phyloP scores from a whole-genome alignment of 73 alveolate genomes.

The Uronychia binucleata region DNA sequence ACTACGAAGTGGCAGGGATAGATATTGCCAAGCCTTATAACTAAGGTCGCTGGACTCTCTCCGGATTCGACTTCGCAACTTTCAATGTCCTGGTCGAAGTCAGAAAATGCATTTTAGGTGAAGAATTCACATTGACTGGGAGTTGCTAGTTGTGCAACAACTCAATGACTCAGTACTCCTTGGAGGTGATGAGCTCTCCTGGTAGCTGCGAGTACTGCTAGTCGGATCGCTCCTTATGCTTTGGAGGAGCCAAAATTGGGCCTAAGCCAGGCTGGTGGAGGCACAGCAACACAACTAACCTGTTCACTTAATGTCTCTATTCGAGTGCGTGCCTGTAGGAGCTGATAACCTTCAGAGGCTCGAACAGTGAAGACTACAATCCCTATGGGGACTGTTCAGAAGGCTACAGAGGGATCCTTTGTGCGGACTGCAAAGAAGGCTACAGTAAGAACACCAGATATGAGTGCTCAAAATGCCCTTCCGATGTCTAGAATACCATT shows the following conservation, averaged over 20 bases:
- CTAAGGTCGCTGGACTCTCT: neutral
- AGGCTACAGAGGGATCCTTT: conserved; percentile 66
- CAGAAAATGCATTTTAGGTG: conserved; percentile 51
- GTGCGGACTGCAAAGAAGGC: conserved; percentile 65
- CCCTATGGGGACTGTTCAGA: conserved; percentile 42
- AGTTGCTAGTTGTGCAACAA: conserved; percentile 35
- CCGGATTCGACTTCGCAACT: neutral
- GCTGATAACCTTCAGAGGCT: neutral
- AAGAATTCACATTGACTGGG: conserved; percentile 17
- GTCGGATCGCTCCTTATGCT: conserved; percentile 37
- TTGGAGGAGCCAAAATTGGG: conserved; percentile 50
- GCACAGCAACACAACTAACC: conserved; percentile 7
- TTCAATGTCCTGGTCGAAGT: conserved; percentile 6
- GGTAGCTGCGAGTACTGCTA: conserved; percentile 47
- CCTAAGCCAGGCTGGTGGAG: conserved; percentile 66
- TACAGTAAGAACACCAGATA: conserved; percentile 24
- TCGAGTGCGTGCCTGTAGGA: conserved; percentile 39
- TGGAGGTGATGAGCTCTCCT: conserved; percentile 23
- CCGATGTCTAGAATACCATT: conserved; percentile 9
- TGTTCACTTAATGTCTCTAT: conserved; percentile 32
- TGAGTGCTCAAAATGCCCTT: conserved; percentile 64
- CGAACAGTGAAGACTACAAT: conserved; percentile 9
- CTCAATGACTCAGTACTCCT: conserved; percentile 2
- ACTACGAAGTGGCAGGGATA: neutral
- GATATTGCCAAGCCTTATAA: conserved; percentile 7